Evolutionary conservation across 495 filamentous ascomycete species (phyloP).

Genomic region (Ramalina intermedia): DNA sequence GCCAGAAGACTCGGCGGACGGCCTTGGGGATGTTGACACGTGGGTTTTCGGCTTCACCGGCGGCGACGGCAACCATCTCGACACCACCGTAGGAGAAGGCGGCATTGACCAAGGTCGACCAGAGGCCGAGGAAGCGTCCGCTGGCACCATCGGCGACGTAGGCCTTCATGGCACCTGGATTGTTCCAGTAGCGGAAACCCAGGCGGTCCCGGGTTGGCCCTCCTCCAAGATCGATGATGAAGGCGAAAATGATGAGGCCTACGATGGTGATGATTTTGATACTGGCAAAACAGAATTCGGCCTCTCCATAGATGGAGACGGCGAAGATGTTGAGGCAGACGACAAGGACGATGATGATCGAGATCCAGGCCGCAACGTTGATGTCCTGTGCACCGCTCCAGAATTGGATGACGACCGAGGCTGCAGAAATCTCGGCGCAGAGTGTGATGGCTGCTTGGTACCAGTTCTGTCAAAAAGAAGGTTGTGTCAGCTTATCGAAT

Average conservation of each 20-base stretch:
- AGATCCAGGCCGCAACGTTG: slow-evolving; percentile 53
- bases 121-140: slow-evolving; percentile 27
- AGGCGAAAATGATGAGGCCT: slow-evolving; percentile 50
- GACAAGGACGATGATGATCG: slow-evolving; percentile 60
- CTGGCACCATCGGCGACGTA: slow-evolving; percentile 24
- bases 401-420: slow-evolving; percentile 59
- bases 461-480: slow-evolving; percentile 24
- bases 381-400: slow-evolving; percentile 43
- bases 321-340: slow-evolving; percentile 52
- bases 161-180: slow-evolving; percentile 53
- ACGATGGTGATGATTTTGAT: slow-evolving; percentile 65
- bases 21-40: slow-evolving; percentile 64
- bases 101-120: slow-evolving; percentile 25
- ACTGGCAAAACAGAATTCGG: slow-evolving; percentile 59
- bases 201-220: slow-evolving; percentile 45
- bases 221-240: slow-evolving; percentile 54
- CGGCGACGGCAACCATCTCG: slow-evolving; percentile 63
- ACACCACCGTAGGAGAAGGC: slow-evolving; percentile 37
- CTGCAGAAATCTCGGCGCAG: slow-evolving; percentile 61
- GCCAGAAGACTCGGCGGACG: slow-evolving; percentile 69
- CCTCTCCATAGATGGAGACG: slow-evolving; percentile 54
- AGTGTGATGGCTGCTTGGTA: slow-evolving; percentile 49
- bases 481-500: background rate
- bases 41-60: slow-evolving; percentile 67
- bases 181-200: slow-evolving; percentile 59